phyloP scores from a whole-genome alignment of 129 eudicot genomes.

The Escallonia herrerae region DNA sequence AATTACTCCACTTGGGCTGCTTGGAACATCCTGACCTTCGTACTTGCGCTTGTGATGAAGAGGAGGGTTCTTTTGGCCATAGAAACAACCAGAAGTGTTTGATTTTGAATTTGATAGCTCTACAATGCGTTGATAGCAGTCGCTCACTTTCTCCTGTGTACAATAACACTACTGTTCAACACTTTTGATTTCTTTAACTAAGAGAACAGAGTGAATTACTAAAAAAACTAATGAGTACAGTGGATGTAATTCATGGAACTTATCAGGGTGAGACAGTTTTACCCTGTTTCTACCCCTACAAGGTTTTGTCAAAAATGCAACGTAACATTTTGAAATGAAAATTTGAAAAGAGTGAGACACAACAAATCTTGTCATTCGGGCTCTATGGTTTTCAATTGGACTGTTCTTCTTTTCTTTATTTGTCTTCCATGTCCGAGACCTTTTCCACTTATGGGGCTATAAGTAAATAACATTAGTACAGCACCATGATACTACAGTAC shows the following conservation, averaged over 20 bases:
- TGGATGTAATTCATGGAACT: background rate
- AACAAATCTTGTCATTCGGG: too few relatives aligned
- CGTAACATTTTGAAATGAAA: too few relatives aligned
- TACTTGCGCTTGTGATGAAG: constrained; percentile 27
- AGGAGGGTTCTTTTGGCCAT: constrained; percentile 5
- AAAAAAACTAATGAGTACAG: constrained; percentile 4
- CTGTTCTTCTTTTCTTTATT: too few relatives aligned
- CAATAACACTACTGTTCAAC: background rate
- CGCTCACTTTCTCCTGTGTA: constrained; percentile 48
- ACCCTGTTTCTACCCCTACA: too few relatives aligned
- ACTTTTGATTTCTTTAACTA: background rate
- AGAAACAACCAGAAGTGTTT: background rate
- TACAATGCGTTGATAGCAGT: constrained; percentile 42
- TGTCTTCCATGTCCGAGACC: too few relatives aligned
- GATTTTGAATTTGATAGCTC: constrained; percentile 17
- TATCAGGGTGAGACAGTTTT: too few relatives aligned
- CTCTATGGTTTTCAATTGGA: too few relatives aligned
- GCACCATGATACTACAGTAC: background rate
- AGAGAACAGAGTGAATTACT: constrained; percentile 3
- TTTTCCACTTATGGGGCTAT: too few relatives aligned
- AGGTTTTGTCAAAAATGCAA: too few relatives aligned
- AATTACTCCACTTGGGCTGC: constrained; percentile 56
- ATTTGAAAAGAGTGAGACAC: too few relatives aligned
- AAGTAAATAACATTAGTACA: background rate
- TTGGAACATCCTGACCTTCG: constrained; percentile 14